Evolutionary conservation across 2,329 filamentous ascomycete species (phyloP), one percentile per base, ranked within the genome.

Genomic region (Chrysoporthe cubensis): DNA sequence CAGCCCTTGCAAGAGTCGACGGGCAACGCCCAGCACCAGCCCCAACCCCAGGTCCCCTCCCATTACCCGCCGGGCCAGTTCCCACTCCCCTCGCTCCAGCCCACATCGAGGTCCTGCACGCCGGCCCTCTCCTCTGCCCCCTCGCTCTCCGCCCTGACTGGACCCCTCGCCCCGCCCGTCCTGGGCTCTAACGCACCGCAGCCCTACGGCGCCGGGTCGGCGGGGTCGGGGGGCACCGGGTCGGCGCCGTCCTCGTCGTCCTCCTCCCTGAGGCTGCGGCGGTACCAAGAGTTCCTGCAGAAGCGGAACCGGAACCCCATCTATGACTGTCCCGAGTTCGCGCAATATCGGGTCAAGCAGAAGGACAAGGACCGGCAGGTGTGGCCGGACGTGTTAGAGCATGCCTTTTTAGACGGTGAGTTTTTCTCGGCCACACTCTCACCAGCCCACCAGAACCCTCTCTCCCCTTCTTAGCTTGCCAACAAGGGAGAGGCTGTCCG

Each of bases 321-420:
- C 72, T 88, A 88, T 73, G 82, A 85, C 66, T 87, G 87, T 71
- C 84, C 84, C 18, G 85, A 88, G 70, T 91, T 91, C 73, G 84
- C 86, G 68, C 86, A 88, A 72, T 91, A 91, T 77, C 85, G 89
- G 72, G 85, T 85, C 74, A 86, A 88, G 75, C 88, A 90, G 77
- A 84, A 83, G 70, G 86, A 88, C 77, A 89, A 90, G 75, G 86
- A 87, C 67, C 83, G 89, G 73, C 82, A 84, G 69, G 87, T 84
- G 76, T 86, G 89, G 89, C 81, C 89, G 65, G 82, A 87, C 3
- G 83, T 87, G 71, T 81, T 91, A 9, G 89, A 91, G 75, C 83
- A 87, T 80, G 86, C 87, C 44, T 91, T 91, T 73, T 83, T 91
- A 69, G 88, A 91, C 78, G 87, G 88, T 90, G 78, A 79, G 84